A percentile compares a stretch with the other conserved stretches of the same genome.
Evolutionary conservation across 139 green algal genomes (phyloP).

Genomic region (Chlorella sp.): DNA sequence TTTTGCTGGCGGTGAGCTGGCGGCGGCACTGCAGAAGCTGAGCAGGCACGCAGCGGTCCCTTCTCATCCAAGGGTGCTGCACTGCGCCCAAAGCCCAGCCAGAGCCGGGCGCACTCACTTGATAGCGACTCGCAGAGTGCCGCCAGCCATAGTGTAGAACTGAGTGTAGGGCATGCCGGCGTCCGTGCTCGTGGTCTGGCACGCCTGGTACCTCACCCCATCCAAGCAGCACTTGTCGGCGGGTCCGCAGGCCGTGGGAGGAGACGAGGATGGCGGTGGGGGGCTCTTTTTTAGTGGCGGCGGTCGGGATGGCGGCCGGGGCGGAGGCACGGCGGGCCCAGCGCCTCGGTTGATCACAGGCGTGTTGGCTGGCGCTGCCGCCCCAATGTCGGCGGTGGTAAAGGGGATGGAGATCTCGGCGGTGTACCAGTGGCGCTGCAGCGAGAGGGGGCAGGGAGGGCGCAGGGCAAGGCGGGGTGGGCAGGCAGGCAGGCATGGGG

Average conservation of each 20-base stretch:
- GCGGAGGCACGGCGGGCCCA: not conserved
- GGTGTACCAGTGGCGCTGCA: constrained; percentile 3
- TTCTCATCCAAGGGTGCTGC: not conserved
- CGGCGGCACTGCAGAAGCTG: not conserved
- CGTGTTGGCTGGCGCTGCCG: not conserved
- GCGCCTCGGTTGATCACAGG: constrained; percentile 7
- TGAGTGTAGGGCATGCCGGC: not conserved
- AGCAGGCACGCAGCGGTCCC: not conserved
- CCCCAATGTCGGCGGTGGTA: not conserved
- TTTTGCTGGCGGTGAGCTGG: not conserved
- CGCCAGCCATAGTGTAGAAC: not conserved
- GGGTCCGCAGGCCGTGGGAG: not conserved
- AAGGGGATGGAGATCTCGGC: not conserved
- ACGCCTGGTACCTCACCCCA: not conserved
- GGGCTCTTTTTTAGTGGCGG: not conserved
- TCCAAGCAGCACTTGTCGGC: not conserved
- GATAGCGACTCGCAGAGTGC: not conserved
- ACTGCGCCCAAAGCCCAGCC: not conserved
- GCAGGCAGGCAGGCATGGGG: not conserved
- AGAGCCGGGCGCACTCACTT: not conserved
- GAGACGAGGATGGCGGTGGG: not conserved
- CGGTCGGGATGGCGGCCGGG: not conserved
- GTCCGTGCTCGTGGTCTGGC: not conserved
- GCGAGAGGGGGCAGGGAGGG: not conserved
- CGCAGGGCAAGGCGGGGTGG: not conserved